Base-by-base conservation (phyloP, 164 flowering plant genomes). In the Tetracentron sinense region DNA sequence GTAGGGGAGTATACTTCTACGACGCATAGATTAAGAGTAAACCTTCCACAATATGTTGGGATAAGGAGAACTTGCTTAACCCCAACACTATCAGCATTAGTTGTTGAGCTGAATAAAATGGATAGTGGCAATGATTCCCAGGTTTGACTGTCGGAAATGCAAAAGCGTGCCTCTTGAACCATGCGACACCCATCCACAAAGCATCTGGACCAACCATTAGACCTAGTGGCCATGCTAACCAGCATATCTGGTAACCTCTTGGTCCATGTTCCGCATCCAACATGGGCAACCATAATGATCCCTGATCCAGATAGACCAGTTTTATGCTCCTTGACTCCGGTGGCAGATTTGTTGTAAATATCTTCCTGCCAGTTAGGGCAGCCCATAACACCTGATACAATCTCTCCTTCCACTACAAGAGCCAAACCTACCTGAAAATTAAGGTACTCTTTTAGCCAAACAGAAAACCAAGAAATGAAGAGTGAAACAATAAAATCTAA, bases 21-120 rank as follows among this genome's bases (percentile, higher is more conserved):
- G n/a, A 29, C 16, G 14, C 21, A 62, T 20, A 53, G 54, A 42
- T 53, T 52, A 29, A 56, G 63, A 58, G 58, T 42, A 21, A 23
- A 92, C 98, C 96, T 92, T 79, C 98, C 98, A 71, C 97, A 94
- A 64, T 91, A 94, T 30, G 78, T 66, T 38, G 91, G 78, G 78
- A 87, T 70, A 64, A 94, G 95, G 66, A 79, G 77, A 69, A 89
- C 69, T 68, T 87, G 72, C 31, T 68, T 67, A 29, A 81, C 80
- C 47, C 73, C 81, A 70, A 71, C 20, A 50, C 44, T 57, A 57
- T 74, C 75, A 28, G 71, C 44, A 59, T 79, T 69, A 30, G 71
- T 79, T 66, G 83, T 82, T 66, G 91, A 78, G 49, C 49, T 63
- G 44, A 70, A 80, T 23, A 58, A 65, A 64, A 63, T 52, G 11